Conservation (phyloP, 345 rosid genomes). For the Populus ilicifolia region DNA sequence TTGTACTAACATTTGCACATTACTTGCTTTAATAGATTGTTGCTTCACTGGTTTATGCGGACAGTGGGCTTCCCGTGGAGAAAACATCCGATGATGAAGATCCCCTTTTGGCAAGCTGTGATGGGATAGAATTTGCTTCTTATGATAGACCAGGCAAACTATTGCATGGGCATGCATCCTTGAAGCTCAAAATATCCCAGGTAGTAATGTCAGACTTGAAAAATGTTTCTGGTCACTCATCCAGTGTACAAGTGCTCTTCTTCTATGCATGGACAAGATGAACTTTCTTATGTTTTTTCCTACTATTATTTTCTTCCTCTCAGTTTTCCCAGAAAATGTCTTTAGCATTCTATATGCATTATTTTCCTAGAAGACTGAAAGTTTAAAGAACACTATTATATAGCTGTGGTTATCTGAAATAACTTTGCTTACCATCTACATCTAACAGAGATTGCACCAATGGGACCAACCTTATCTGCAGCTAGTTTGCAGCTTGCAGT, state of each 20-base stretch:
- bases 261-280: not conserved
- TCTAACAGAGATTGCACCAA: not conserved
- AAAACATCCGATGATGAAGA: constrained; percentile 59
- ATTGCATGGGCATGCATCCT: constrained; percentile 66
- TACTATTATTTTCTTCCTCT: not conserved
- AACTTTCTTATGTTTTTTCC: not conserved
- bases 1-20: constrained; percentile 5
- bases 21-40: constrained; percentile 41
- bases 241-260: not conserved
- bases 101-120: constrained; percentile 66
- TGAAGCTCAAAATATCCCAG: constrained; percentile 83
- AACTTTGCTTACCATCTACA: not conserved
- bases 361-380: not conserved
- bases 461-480: not conserved
- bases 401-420: not conserved
- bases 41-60: constrained; percentile 74
- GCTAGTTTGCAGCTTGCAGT: constrained; percentile 1
- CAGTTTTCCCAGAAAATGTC: not conserved
- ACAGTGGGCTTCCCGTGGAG: constrained; percentile 61
- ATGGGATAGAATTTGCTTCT: constrained; percentile 73
- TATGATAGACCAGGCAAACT: constrained; percentile 55
- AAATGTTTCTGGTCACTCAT: not conserved
- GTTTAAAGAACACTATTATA: not conserved
- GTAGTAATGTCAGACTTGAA: constrained; percentile 25
- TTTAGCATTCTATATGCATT: not conserved